Conservation (phyloP, 2,329 filamentous ascomycete species). For the Colletotrichum scovillei region DNA sequence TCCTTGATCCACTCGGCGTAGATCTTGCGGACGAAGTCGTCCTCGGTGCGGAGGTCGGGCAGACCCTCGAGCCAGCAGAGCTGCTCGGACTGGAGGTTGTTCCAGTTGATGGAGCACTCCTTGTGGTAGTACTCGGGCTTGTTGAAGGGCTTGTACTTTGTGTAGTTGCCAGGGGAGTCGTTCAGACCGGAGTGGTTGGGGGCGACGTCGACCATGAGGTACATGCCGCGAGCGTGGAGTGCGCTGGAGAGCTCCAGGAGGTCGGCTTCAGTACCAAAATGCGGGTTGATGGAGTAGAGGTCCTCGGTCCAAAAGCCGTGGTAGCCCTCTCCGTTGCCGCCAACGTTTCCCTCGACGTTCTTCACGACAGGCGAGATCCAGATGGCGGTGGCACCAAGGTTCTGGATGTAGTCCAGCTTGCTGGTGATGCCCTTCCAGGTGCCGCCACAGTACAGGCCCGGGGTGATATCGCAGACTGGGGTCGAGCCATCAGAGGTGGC, state of each 20-base stretch:
- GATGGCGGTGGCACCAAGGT: constrained; percentile 56
- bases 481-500: constrained; percentile 52
- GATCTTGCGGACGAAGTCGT: constrained; percentile 56
- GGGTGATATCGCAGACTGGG: constrained; percentile 41
- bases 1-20: constrained; percentile 69
- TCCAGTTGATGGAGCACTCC: constrained; percentile 68
- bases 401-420: constrained; percentile 62
- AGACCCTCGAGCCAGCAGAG: constrained; percentile 68
- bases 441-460: constrained; percentile 59
- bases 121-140: constrained; percentile 69
- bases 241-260: constrained; percentile 58
- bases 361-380: constrained; percentile 58
- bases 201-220: constrained; percentile 67
- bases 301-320: constrained; percentile 55
- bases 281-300: constrained; percentile 54
- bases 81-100: constrained; percentile 58
- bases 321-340: constrained; percentile 44
- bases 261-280: constrained; percentile 62
- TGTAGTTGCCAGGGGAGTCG: constrained; percentile 36
- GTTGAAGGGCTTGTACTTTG: constrained; percentile 53
- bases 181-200: constrained; percentile 60
- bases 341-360: constrained; percentile 49
- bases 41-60: constrained; percentile 70
- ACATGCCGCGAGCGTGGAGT: constrained; percentile 64
- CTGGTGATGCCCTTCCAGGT: constrained; percentile 61